These are phyloP conservation scores for Blastobotrys peoriensis DNA, from an alignment of 805 yeast genomes.

Conservation along the genomic window DNA sequence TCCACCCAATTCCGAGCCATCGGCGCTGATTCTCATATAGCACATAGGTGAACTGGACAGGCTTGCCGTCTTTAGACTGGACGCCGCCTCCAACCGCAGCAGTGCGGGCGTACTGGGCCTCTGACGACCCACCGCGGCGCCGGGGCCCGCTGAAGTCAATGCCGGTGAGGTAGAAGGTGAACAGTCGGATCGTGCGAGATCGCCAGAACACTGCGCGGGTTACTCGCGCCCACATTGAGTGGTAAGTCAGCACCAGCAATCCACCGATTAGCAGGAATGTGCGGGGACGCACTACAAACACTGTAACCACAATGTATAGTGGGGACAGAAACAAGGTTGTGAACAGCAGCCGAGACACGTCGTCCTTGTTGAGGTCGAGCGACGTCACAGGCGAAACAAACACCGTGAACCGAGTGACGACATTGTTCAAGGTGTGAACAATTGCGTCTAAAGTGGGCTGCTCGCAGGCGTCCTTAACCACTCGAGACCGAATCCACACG, in stretches of 20 bases:
- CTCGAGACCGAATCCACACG: constrained; percentile 21
- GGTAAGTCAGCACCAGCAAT: constrained; percentile 64
- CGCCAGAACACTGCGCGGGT: constrained; percentile 84
- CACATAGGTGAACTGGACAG: constrained; percentile 83
- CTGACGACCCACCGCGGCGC: constrained; percentile 29
- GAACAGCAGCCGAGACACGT: constrained; percentile 70
- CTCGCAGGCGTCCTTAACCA: constrained; percentile 42
- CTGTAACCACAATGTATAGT: constrained; percentile 62
- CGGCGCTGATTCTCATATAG: constrained; percentile 91
- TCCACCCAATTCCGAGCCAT: constrained; percentile 99
- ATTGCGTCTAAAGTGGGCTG: constrained; percentile 86
- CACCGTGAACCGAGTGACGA: constrained; percentile 70
- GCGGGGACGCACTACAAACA: constrained; percentile 66
- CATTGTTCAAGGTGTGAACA: constrained; percentile 65
- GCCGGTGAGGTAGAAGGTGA: constrained; percentile 81
- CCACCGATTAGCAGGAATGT: constrained; percentile 56
- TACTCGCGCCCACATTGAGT: constrained; percentile 78
- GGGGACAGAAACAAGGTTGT: constrained; percentile 87
- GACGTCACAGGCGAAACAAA: constrained; percentile 74
- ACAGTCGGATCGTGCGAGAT: constrained; percentile 59
- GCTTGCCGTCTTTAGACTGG: constrained; percentile 35
- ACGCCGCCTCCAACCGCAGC: constrained; percentile 15
- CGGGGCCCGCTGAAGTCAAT: constrained; percentile 57
- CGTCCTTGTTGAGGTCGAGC: constrained; percentile 64
- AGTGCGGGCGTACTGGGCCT: constrained; percentile 21